Base-by-base conservation (phyloP, 2,329 filamentous ascomycete species). In the Hawksworthiomyces lignivorus region DNA sequence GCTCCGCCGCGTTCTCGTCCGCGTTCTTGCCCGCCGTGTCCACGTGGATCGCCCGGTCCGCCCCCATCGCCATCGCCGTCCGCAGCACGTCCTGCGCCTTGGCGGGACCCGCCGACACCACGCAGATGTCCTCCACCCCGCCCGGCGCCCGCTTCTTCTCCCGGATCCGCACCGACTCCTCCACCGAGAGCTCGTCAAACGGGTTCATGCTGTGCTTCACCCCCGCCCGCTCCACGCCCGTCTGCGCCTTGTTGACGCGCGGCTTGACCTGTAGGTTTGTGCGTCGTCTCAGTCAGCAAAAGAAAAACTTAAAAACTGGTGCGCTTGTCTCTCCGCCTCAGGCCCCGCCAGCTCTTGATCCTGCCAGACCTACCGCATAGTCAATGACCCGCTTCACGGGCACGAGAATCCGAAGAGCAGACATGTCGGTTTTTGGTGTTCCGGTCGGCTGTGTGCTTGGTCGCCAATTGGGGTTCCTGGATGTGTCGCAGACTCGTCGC, bases 141-240 rank as follows among this genome's bases (percentile, higher is more conserved):
- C 76, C 71, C 15, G 80, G 75, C 15, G 79, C 78, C 43, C 67
- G 64, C 64, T 86, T 84, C 71, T 86, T 84, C 64, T 97, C 90
- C 63, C 92, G 89, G 60, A 98, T 84, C 30, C 87, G 87, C 39
- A 96, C 86, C 39, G 89, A 87, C 70, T 97, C 92, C 69, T 98
- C 92, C 63, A 98, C 81, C 32, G 88, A 94, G 58, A 98, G 85
- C 65, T 98, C 92, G 72, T 98, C 92, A 68, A 98, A 98, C 17
- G 92, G 92, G 74, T 97, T 98, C 79, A 98, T 90, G 62, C 83
- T 89, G 75, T 97, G 90, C 69, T 97, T 97, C 58, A 97, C 88
- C 53, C 86, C 86, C 50, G 82, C 75, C 42, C 86, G 95, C 68
- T 96, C 90, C 66, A 98, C 84, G 59, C 80, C 90, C 48, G 90